These are phyloP conservation scores for Fusarium nisikadoi DNA, from an alignment of 2,329 filamentous ascomycete genomes.

Conservation along the genomic window DNA sequence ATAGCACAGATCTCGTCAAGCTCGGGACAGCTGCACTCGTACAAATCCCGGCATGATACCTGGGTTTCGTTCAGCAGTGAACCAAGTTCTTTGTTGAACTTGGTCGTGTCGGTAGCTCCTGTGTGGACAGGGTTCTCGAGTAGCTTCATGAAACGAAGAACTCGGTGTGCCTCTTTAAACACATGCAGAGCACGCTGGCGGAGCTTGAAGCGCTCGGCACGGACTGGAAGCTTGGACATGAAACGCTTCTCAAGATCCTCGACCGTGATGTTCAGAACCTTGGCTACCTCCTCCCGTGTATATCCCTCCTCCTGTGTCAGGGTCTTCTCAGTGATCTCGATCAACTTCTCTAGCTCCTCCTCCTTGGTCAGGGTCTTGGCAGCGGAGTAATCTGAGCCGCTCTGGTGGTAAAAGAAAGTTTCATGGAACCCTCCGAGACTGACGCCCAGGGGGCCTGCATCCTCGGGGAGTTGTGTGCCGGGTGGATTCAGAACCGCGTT, in stretches of 20 bases:
- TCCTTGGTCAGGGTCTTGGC: conserved; percentile 59
- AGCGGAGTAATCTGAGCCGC: conserved; percentile 52
- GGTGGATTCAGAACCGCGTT: conserved; percentile 67
- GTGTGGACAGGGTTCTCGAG: conserved; percentile 65
- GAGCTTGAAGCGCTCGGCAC: conserved; percentile 87
- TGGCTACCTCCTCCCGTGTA: conserved; percentile 84
- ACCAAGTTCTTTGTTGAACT: conserved; percentile 77
- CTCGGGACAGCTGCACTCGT: conserved; percentile 92
- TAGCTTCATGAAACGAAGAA: conserved; percentile 82
- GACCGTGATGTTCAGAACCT: conserved; percentile 74
- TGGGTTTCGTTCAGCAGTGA: conserved; percentile 90
- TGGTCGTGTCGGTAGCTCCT: conserved; percentile 61
- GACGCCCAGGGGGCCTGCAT: conserved; percentile 84
- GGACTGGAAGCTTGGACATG: conserved; percentile 88
- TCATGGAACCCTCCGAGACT: conserved; percentile 90
- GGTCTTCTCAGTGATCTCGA: conserved; percentile 75
- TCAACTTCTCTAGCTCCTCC: conserved; percentile 78
- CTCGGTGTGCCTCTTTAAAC: conserved; percentile 87
- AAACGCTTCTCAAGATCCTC: conserved; percentile 79
- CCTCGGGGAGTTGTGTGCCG: conserved; percentile 72
- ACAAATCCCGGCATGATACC: conserved; percentile 84
- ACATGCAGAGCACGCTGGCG: conserved; percentile 90
- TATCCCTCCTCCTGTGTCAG: conserved; percentile 85
- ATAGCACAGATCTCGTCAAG: conserved; percentile 89
- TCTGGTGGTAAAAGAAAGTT: conserved; percentile 72